Conservation (phyloP, 2,329 filamentous ascomycete genomes). For the Taxawa tesnikishii region DNA sequence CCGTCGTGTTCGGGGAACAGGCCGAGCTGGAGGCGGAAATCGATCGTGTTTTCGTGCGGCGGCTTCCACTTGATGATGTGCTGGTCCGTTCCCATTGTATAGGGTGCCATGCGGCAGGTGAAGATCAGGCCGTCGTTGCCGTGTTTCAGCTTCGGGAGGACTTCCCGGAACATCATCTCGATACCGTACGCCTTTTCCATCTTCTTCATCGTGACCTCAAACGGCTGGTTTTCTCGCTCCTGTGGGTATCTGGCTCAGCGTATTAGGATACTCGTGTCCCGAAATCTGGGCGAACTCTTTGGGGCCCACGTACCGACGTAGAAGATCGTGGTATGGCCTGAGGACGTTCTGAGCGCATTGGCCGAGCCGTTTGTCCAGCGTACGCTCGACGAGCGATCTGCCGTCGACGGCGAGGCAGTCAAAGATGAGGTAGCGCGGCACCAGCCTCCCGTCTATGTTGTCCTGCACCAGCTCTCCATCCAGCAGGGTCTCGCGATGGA, state of each 20-base stretch:
- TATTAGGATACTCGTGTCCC: slow-evolving; percentile 30
- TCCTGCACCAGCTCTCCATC: slow-evolving; percentile 93
- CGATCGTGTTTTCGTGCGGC: slow-evolving; percentile 85
- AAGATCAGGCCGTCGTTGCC: slow-evolving; percentile 97
- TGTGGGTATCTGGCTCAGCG: slow-evolving; percentile 47
- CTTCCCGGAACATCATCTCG: slow-evolving; percentile 80
- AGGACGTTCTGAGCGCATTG: slow-evolving; percentile 73
- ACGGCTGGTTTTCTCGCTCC: slow-evolving; percentile 59
- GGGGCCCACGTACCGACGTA: too few species aligned
- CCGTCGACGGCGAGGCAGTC: slow-evolving; percentile 79
- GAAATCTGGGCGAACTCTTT: slow-evolving; percentile 13
- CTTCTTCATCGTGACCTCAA: slow-evolving; percentile 74
- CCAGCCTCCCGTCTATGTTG: slow-evolving; percentile 52
- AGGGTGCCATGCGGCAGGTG: slow-evolving; percentile 79
- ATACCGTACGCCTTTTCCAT: slow-evolving; percentile 84
- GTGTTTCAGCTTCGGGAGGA: slow-evolving; percentile 74
- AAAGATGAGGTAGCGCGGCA: slow-evolving; percentile 82
- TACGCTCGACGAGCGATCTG: slow-evolving; percentile 61
- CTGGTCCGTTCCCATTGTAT: slow-evolving; percentile 80
- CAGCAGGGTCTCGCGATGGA: slow-evolving; percentile 70
- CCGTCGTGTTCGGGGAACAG: slow-evolving; percentile 66
- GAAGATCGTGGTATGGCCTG: slow-evolving; percentile 46
- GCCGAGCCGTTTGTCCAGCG: slow-evolving; percentile 77
- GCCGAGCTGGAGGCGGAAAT: slow-evolving; percentile 67
- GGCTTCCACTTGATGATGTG: slow-evolving; percentile 99